Evolutionary conservation across 768 basidiomycete species (phyloP).

Genomic region (Gloeostereum incarnatum): DNA sequence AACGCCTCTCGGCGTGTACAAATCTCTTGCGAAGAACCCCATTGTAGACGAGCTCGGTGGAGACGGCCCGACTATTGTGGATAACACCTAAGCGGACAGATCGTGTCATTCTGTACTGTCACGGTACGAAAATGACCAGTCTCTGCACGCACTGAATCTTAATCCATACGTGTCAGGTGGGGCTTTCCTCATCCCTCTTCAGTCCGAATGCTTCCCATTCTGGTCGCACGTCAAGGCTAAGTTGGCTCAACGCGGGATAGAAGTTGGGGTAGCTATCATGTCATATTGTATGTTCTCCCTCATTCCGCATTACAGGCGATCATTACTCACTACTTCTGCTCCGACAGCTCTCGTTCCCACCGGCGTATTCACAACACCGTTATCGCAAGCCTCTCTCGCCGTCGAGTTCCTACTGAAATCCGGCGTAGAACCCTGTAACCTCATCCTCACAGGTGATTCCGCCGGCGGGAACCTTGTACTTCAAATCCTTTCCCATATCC

Average conservation of each 20-base stretch:
- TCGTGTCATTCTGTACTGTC: conserved; percentile 22
- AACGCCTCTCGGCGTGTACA: conserved; percentile 13
- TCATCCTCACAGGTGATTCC: conserved; percentile 24
- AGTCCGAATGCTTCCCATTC: conserved; percentile 14
- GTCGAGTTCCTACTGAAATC: conserved; percentile 18
- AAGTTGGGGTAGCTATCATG: conserved; percentile 19
- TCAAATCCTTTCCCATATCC: conserved; percentile 21
- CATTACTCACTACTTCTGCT: background rate
- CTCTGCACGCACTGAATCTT: background rate
- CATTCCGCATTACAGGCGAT: background rate
- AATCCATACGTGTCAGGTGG: conserved; percentile 20
- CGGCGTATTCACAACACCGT: conserved; percentile 17
- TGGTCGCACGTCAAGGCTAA: conserved; percentile 18
- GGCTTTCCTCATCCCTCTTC: conserved; percentile 16
- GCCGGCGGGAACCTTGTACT: conserved; percentile 23
- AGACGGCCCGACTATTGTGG: conserved; percentile 20
- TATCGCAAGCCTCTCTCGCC: conserved; percentile 17
- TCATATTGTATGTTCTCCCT: conserved; percentile 21
- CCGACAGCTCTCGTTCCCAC: conserved; percentile 20
- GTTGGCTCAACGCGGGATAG: conserved; percentile 13
- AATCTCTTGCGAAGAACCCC: conserved; percentile 10
- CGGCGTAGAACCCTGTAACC: conserved; percentile 21
- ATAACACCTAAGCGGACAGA: conserved; percentile 19
- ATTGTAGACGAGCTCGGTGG: conserved; percentile 18
- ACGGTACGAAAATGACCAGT: conserved; percentile 15